These are phyloP conservation scores for Antitrichia curtipendula DNA, from an alignment of 225 moss, liverwort and hornwort genomes.

Conservation along the genomic window DNA sequence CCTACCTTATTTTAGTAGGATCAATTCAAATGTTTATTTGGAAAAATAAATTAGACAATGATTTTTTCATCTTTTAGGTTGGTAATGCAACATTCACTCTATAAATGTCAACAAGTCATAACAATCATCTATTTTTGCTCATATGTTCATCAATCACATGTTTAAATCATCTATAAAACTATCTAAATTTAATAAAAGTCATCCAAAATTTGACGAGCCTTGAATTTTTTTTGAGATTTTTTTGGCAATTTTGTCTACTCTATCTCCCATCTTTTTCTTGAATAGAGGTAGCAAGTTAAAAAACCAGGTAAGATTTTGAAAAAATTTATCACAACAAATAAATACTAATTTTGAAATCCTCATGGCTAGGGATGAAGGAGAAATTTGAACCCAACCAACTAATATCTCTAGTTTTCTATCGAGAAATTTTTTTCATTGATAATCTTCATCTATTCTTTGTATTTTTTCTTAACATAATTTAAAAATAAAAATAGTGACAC, in stretches of 20 bases:
- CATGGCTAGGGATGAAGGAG: accelerated
- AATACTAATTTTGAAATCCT: background rate
- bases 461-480: background rate
- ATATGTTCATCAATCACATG: accelerated
- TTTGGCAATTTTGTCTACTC: background rate
- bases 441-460: background rate
- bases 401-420: accelerated
- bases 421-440: no score
- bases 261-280: background rate
- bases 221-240: background rate
- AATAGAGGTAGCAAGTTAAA: background rate
- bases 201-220: background rate
- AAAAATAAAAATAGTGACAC: no score
- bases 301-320: accelerated
- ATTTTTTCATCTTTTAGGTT: background rate
- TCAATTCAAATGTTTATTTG: background rate
- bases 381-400: background rate
- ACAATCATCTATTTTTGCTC: background rate
- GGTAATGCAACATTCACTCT: accelerated
- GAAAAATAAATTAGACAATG: background rate
- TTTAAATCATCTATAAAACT: background rate
- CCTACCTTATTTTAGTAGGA: background rate
- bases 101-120: accelerated
- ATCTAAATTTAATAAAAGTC: no score
- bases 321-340: background rate